Base-by-base conservation (phyloP, 495 filamentous ascomycete genomes). In the Corynascus novoguineensis region DNA sequence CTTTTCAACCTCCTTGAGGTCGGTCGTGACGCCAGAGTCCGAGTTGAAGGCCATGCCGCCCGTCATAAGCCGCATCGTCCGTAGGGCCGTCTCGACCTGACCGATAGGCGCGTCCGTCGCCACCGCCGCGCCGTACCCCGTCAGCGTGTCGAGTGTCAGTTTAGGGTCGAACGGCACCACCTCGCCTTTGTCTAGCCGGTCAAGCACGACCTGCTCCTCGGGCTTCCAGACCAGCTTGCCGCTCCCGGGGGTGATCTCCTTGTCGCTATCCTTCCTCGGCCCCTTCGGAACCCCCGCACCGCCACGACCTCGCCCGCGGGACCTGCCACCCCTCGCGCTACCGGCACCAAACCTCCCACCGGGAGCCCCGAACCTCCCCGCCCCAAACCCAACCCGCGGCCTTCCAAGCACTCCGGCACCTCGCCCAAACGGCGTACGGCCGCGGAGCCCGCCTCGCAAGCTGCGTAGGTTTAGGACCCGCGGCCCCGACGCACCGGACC, bases 51-150 rank as follows among this genome's bases (percentile, higher is more conserved):
- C 52, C 28, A 45, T 40, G 21, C 64, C 70, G 15, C 68, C 68
- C 21, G 64, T 60, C 29, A 72, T 55, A 5, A 69, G 34, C 22
- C 66, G 59, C 68, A 73, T 72, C 46, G 50, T 53, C 6, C 62
- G 62, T 37, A 73, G 12, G 4, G 58, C 69, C 6, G 58, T 45
- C 57, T 65, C 65, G 25, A 72, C 62, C 37, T 61, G 59, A 34
- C 60, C 62, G 22, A 63, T 45, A 12, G 48, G 3, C 49, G 55
- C 50, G 44, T 67, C 62, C 25, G 66, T 64, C 1, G 70, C 64
- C 34, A 71, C 4, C 6, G 68, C 62, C n/a, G 68, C 61, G 15
- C 66, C 68, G 60, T 72, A 71, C 17, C 68, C 68, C 12, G 42
- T 27, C 44, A 72, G 35, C 17, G 52, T 38, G 42, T 69, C 57